Base-by-base conservation (phyloP, 257 asterid species). In the Agastache rugosa region DNA sequence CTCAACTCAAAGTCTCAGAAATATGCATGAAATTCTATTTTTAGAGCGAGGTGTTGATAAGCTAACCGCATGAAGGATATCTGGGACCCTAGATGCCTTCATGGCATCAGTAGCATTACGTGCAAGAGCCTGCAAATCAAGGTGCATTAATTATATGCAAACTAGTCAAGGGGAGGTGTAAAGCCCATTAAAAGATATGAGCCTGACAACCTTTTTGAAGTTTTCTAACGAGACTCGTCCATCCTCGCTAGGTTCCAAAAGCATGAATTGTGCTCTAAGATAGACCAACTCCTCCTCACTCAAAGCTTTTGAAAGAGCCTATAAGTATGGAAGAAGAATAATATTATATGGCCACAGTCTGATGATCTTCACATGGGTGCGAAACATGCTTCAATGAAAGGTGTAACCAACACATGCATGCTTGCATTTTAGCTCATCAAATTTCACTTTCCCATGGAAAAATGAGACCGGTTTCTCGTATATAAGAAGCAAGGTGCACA, bases 261-360 rank as follows among this genome's bases (percentile, higher is more conserved):
- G 96, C 93, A 86, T 77, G 84, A 93, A 93, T 61, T 91, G 97
- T 69, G 96, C 94, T 84, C 91, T 86, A 70, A 93, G 93, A 77
- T 91, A 91, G 70, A 91, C 84, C 84, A 93, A 62, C 81, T 89
- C 96, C 67, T 93, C 97, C 83, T 91, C 98, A 17, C 85, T 83
- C 78, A 93, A 80, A 63, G 97, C 96, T 80, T 90, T 93, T 3
- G 98, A 87, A 50, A 93, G 96, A 71, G 98, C 97, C 98, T 93
- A 68, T 77, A 72, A 67, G 9, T 23, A 39, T 55, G 27, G 9
- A 45, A 34, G 39, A 34, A 59, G 12, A 78, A 19, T 14, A 72
- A 44, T 60, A 19, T 63, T 63, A 37, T 25, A 22, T 55, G 11
- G 9, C 55, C 20, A 48, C 22, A 48, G 19, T 5, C 29, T n/a